Evolutionary conservation across 2,329 filamentous ascomycete genomes (phyloP), one percentile per base, ranked within the genome.

Genomic region (Cytospora mali): DNA sequence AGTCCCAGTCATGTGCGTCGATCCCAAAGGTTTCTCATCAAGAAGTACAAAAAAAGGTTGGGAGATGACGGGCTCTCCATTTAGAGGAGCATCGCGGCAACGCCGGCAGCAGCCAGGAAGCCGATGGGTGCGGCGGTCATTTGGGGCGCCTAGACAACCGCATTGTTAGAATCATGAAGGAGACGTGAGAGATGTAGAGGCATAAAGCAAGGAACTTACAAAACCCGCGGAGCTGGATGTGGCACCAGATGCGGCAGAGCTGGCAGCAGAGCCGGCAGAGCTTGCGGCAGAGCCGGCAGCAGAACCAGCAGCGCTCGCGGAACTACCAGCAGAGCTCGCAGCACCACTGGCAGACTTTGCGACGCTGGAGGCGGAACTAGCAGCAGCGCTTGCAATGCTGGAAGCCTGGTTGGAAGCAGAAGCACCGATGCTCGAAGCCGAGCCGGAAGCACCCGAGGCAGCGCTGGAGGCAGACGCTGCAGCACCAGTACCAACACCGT

Each of bases 1-100:
- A 29, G 21, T 49, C 51, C 39, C 56, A 49, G 50, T 55, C 21
- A 53, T 59, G 18, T 52, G 21, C 4, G 46, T 39, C 28, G 39
- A 25, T 42, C 39, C 11, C 16, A 46, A 6, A 10, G 11, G 10
- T 5, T 23, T 13, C n/a, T 11, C 1, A 31, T 49, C 55, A 35
- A 53, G n/a, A 58, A 51, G 11, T 50, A 28, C 39, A 50, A 50
- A 53, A 29, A 54, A 55, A n/a, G 29, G 13, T 48, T 48, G 42
- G 35, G 35, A 3, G 3, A 53, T 29, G 21, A 16, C 16, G 4
- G 27, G 35, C 28, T 53, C 64, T 25, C 52, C 21, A 42, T 66
- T 79, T 80, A 84, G 64, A 84, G 76, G 64, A 84, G 72, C 64
- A 82, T 69, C 65, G 75, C 79, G 48, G 79, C 81, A 52, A 84